Percentiles rank a stretch among this genome's conserved stretches.
phyloP scores from a whole-genome alignment of 106 monocot genomes.

The Apostasia shenzhenica region DNA sequence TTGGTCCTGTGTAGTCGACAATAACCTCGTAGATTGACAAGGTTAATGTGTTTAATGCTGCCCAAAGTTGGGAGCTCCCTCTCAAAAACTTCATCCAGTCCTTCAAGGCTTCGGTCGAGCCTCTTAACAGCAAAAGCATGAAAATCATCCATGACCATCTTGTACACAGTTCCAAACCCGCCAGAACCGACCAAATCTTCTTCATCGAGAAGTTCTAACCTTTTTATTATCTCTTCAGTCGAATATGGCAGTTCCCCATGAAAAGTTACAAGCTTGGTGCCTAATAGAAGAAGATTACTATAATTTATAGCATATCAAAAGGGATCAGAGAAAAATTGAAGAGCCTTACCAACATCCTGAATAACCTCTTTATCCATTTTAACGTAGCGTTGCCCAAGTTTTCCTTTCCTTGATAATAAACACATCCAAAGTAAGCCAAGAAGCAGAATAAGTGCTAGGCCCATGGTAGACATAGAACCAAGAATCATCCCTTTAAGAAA shows the following conservation, averaged over 20 bases:
- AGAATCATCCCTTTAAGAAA: constrained; percentile 73
- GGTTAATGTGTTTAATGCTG: constrained; percentile 88
- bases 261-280: constrained; percentile 71
- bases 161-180: constrained; percentile 89
- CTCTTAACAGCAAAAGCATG: constrained; percentile 72
- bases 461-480: constrained; percentile 73
- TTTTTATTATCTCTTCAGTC: constrained; percentile 60
- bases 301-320: background rate
- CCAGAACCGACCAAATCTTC: constrained; percentile 80
- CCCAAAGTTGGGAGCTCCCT: constrained; percentile 74
- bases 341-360: constrained; percentile 42
- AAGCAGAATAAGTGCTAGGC: constrained; percentile 41
- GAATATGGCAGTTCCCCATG: constrained; percentile 87
- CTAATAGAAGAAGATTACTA: constrained; percentile 17
- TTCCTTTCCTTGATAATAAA: constrained; percentile 71
- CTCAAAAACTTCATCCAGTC: constrained; percentile 59
- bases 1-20: constrained; percentile 69
- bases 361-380: constrained; percentile 62
- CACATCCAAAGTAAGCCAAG: constrained; percentile 89
- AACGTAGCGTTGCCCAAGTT: constrained; percentile 44
- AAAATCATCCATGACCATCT: constrained; percentile 87
- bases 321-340: background rate
- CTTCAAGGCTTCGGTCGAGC: constrained; percentile 51
- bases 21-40: constrained; percentile 80
- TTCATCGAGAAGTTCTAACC: constrained; percentile 77